A percentile compares a stretch with the other conserved stretches of the same genome.
These are phyloP conservation scores for Geotrichum siamense DNA, from an alignment of 1,139 yeast genomes.

Conservation along the genomic window DNA sequence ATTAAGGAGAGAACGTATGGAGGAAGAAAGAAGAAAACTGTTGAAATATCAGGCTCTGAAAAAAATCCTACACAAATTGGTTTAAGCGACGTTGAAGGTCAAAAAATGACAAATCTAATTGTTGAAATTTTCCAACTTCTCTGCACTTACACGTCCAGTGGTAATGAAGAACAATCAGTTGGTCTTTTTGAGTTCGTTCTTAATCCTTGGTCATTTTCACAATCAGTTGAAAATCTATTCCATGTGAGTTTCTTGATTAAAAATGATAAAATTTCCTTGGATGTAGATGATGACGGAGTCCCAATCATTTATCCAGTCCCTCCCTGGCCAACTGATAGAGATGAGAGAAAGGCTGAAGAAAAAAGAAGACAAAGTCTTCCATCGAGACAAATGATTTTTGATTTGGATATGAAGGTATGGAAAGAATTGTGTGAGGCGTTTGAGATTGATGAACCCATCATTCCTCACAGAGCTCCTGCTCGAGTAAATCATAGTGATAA, in stretches of 20 bases:
- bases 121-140: constrained; percentile 26
- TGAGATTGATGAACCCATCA: constrained; percentile 22
- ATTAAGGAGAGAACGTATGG: constrained; percentile 35
- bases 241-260: constrained; percentile 71
- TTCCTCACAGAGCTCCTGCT: constrained; percentile 16
- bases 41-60: constrained; percentile 33
- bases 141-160: constrained; percentile 23
- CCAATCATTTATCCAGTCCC: constrained; percentile 38
- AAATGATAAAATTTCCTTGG: constrained; percentile 56
- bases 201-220: constrained; percentile 69
- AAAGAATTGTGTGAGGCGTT: constrained; percentile 33
- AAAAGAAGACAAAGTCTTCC: constrained; percentile 29
- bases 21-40: constrained; percentile 13
- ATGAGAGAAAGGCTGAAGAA: constrained; percentile 28
- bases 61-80: constrained; percentile 49
- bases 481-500: constrained; percentile 8
- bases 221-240: constrained; percentile 76
- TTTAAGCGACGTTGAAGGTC: constrained; percentile 36
- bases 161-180: constrained; percentile 36
- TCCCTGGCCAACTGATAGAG: constrained; percentile 25
- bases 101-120: constrained; percentile 33
- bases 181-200: constrained; percentile 60
- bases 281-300: constrained; percentile 43
- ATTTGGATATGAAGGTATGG: constrained; percentile 65
- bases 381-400: constrained; percentile 61